Evolutionary conservation across 805 yeast species (phyloP).

Genomic region (Yarrowia divulgata): DNA sequence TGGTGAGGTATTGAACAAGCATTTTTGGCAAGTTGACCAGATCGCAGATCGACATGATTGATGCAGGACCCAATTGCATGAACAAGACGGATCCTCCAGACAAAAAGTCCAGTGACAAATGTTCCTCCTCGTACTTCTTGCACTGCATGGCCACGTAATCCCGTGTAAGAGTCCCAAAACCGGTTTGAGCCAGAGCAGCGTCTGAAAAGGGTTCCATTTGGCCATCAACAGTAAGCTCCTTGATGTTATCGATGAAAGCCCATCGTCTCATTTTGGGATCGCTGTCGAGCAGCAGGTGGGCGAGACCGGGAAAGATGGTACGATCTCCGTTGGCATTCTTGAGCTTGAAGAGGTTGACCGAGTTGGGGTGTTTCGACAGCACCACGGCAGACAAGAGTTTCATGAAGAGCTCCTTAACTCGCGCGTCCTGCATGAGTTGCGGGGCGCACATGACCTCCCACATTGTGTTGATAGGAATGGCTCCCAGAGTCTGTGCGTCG

Average conservation of each 20-base stretch:
- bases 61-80: constrained; percentile 13
- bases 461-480: constrained; percentile 22
- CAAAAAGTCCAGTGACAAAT: constrained; percentile 16
- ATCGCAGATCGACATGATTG: constrained; percentile 21
- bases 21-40: constrained; percentile 27
- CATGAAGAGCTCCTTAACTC: constrained; percentile 8
- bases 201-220: constrained; percentile 29
- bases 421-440: background rate
- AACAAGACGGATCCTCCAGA: constrained; percentile 19
- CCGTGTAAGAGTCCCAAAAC: background rate
- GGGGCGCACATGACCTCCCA: constrained; percentile 35
- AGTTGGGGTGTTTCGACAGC: constrained; percentile 12
- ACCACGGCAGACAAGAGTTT: constrained; percentile 7
- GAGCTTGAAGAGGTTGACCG: constrained; percentile 9
- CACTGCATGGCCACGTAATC: constrained; percentile 8
- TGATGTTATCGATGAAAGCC: constrained; percentile 31
- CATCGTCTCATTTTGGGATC: constrained; percentile 17
- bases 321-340: background rate
- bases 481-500: constrained; percentile 1
- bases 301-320: constrained; percentile 18
- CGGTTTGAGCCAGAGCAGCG: constrained; percentile 9
- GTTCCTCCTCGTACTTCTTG: constrained; percentile 23
- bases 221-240: constrained; percentile 5
- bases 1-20: constrained; percentile 9
- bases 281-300: constrained; percentile 7